phyloP scores from a whole-genome alignment of 768 basidiomycete species.

The Gautieria morchelliformis region DNA sequence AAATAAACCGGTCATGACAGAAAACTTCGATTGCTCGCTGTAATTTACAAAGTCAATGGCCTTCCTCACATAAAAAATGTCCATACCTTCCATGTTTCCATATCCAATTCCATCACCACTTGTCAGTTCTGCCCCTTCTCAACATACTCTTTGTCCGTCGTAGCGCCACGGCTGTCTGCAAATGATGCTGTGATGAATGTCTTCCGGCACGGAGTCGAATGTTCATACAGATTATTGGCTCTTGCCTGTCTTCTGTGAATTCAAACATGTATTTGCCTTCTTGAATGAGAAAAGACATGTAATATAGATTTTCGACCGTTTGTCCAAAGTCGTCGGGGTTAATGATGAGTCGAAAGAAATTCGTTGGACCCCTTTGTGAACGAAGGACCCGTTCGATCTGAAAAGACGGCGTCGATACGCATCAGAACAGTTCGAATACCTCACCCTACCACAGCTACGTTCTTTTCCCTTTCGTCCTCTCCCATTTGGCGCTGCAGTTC shows the following conservation, averaged over 20 bases:
- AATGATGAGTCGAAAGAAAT: slow-evolving; percentile 79
- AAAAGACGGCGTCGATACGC: not conserved
- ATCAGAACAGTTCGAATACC: not conserved
- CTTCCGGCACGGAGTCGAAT: not conserved
- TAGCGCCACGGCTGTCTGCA: slow-evolving; percentile 54
- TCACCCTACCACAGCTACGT: slow-evolving; percentile 66
- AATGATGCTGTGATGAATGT: not conserved
- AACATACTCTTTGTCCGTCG: slow-evolving; percentile 52
- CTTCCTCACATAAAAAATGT: not conserved
- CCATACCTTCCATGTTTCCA: slow-evolving; percentile 79
- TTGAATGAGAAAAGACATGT: slow-evolving; percentile 84
- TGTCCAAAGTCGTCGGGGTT: slow-evolving; percentile 90
- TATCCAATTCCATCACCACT: slow-evolving; percentile 77
- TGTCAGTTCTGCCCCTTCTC: slow-evolving; percentile 67
- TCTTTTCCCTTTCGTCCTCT: slow-evolving; percentile 84
- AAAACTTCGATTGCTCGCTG: slow-evolving; percentile 86
- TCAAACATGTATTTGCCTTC: slow-evolving; percentile 81
- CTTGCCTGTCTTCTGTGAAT: slow-evolving; percentile 52
- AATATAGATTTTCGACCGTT: slow-evolving; percentile 94
- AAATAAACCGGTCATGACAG: no score
- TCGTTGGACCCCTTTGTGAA: slow-evolving; percentile 40
- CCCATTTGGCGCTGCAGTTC: slow-evolving; percentile 77
- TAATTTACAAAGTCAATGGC: not conserved
- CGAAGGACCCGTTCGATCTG: slow-evolving; percentile 58
- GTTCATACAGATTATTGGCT: slow-evolving; percentile 70